Base-by-base conservation (phyloP, 257 asterid genomes). In the Plantago ovata region DNA sequence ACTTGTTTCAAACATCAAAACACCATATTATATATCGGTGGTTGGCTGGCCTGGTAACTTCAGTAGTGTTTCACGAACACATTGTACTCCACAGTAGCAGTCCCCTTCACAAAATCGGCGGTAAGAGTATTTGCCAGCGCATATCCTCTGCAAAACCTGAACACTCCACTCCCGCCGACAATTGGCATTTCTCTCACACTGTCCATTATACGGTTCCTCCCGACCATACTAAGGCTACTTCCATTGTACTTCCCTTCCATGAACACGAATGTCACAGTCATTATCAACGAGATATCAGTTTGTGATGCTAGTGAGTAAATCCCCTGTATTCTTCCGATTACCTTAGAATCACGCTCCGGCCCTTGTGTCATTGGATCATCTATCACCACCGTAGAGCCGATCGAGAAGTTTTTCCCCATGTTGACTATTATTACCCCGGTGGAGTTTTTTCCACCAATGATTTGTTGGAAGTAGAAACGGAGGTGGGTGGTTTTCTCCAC, bases 1-100 rank as follows among this genome's bases (percentile, higher is more conserved):
- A 24, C 5, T 24, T 24, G 5, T 24, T 24, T 24, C 5, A 24
- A 24, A 24, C 32, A 24, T 24, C 32, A 24, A 24, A 5, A 24
- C 32, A 24, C 32, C 32, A 24, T 24, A 24, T 24, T 24, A 24
- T 5, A 24, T 2, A n/a, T n/a, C n/a, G n/a, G n/a, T n/a, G n/a
- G n/a, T n/a, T n/a, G n/a, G n/a, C n/a, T n/a, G n/a, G n/a, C n/a
- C n/a, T n/a, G n/a, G 15, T 1, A 19, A 48, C 13, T 51, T 69
- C 69, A 79, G 33, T 36, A 53, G 22, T 80, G 85, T 74, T 58
- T 67, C 7, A 81, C 77, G 70, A 60, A 81, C n/a, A n/a, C n/a
- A n/a, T n/a, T n/a, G n/a, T n/a, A n/a, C 54, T 86, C 90, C 20
- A 81, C 90, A 38, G 64, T 80, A 50, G 87, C 94, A 79, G 80